Percentiles rank a stretch among this genome's conserved stretches.
phyloP scores from a whole-genome alignment of 768 basidiomycete genomes.

The Krasilnikovozyma curviuscula region DNA sequence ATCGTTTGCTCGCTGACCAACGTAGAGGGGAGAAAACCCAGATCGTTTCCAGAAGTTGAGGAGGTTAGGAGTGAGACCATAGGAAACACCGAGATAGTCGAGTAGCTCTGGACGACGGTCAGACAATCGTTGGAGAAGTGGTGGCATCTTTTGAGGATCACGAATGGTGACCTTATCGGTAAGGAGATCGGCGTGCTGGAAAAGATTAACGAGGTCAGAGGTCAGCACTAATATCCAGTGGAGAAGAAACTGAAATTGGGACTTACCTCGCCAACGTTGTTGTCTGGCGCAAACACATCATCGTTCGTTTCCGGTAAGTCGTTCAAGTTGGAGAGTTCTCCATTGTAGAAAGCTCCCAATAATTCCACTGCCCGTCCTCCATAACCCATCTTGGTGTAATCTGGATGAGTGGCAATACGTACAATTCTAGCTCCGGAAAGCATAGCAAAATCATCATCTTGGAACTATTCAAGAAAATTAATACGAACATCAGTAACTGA shows the following conservation, averaged over 20 bases:
- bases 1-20: conserved; percentile 83
- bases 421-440: conserved; percentile 82
- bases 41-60: conserved; percentile 92
- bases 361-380: conserved; percentile 72
- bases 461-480: conserved; percentile 46
- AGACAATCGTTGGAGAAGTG: conserved; percentile 69
- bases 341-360: conserved; percentile 76
- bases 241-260: too few species aligned
- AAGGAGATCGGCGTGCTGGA: conserved; percentile 40
- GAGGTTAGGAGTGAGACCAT: conserved; percentile 71
- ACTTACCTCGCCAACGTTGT: conserved; percentile 17
- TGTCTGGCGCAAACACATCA: conserved; percentile 27
- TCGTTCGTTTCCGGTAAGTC: conserved; percentile 34
- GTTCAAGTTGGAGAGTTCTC: conserved; percentile 72
- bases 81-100: conserved; percentile 91
- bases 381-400: conserved; percentile 97
- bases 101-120: conserved; percentile 75
- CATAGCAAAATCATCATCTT: conserved; percentile 80
- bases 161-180: conserved; percentile 59
- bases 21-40: conserved; percentile 74
- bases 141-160: conserved; percentile 61
- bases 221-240: not conserved
- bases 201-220: not conserved
- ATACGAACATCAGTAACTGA: not conserved
- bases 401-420: conserved; percentile 84